Evolutionary conservation across 1,139 yeast genomes (phyloP), one percentile per base, ranked within the genome.

Genomic region (Nematodospora anomalae): DNA sequence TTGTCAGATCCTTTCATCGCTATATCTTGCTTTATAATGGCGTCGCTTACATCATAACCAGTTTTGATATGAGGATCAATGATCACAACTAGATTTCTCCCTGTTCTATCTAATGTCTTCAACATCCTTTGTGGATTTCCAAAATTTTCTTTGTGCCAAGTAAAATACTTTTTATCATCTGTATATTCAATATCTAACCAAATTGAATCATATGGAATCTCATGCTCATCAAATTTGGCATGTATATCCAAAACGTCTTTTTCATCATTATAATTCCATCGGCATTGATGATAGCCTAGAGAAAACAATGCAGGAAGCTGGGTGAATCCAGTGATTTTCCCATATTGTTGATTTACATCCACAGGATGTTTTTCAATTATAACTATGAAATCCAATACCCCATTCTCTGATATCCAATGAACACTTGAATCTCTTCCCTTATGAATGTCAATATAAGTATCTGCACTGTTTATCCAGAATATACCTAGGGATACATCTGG

Each of bases 121-220:
- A 88, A 57, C 89, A 92, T 79, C 14, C 67, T 57, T 26, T 71
- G 74, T 2, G 95, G 95, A 45, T 82, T 72, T 0, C 95, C 90
- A 62, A 92, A 92, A 15, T 74, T 61, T 31, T 79, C 79, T 27
- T 69, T 62, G 53, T 86, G 77, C 98, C 98, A 92, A 1, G 97
- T 89, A 57, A 92, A 92, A 58, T 88, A 92, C 59, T 87, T 83
- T 58, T 85, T 88, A 22, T 74, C 67, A 44, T 84, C 90, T 0
- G 97, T 79, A 58, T 92, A 92, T 55, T 92, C 99, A 37, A 92
- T 77, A 60, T 92, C 99, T 36, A 92, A 74, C 99, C 99, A 92
- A 38, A 92, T 85, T 7, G 86, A 80, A 57, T 92, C 99, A 55
- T 82, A 86, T 3, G 98, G 97, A 42, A 94, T 82, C 34, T 70